Base-by-base conservation (phyloP, 1,284 basidiomycete species). In the Pholiota adiposa region DNA sequence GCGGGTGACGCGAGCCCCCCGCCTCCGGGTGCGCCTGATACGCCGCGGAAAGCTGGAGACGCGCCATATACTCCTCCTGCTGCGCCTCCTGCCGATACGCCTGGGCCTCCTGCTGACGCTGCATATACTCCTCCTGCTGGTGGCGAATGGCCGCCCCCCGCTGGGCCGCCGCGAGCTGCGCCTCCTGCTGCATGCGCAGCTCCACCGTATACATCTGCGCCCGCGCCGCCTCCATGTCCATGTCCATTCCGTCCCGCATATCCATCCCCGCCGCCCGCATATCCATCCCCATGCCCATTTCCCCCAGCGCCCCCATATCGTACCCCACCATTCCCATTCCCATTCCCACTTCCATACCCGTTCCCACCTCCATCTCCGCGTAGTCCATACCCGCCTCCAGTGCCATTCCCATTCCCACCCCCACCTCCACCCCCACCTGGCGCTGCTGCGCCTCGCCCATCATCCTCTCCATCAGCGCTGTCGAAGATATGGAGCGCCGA, bases 401-500 rank as follows among this genome's bases (percentile, higher is more conserved):
- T 16, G 19, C 53, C 19, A 6, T 43, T 25, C n/a, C 40, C 40
- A 40, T 40, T 40, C 8, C 41, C 41, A 43, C 29, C 21, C 16
- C 52, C 27, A 27, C 40, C 31, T 21, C 33, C 61, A 61, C 44
- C 23, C 7, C 36, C 51, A 44, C 14, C 14, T 23, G 38, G n/a
- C 4, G 14, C 16, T 40, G 38, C 16, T 18, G 38, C 18, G 19
- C 41, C 19, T 2, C 31, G 31, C 31, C 14, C 7, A 12, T 14
- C 6, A 38, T n/a, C 9, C 3, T 27, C 43, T 12, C 25, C 25
- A 19, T 25, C 43, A 18, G 21, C 21, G 43, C 64, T 59, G 68
- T 77, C 75, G 66, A 69, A 67, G 70, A 77, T 66, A 61, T 69
- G 72, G 68, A 77, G 71, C 62, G 73, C 71, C 54, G 71, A 70